Evolutionary conservation across 495 filamentous ascomycete species (phyloP), one percentile per base, ranked within the genome.

Genomic region (Ramalina intermedia): DNA sequence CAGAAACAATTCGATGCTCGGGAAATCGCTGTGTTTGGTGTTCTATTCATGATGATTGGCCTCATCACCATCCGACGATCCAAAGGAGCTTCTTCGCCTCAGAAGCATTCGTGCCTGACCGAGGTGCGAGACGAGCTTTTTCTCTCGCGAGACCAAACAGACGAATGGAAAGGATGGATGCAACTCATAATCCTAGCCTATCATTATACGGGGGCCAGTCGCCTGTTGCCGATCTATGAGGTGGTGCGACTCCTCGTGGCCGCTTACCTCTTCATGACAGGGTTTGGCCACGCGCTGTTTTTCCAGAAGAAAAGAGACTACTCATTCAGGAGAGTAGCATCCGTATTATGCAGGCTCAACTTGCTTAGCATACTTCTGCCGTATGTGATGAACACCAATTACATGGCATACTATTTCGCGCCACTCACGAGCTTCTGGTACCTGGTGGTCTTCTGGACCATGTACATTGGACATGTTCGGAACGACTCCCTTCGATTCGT

Each of bases 161-260:
- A 80, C 53, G 79, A 82, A 56, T 78, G 73, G 69, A 81, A 81
- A 63, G 79, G 79, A 14, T 72, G 75, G 68, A 75, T 81, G 75
- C 78, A 80, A 50, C 61, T 71, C 43, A 51, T 73, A 20, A 69
- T 82, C 17, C 62, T 81, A 21, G 63, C 76, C 26, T 80, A 78
- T 55, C 70, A 78, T 50, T 81, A 73, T 51, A 72, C 73, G 38
- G 65, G 69, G 24, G 74, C 68, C 21, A 76, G 74, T 8, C 66
- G 63, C 41, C 50, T 62, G 3, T 55, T 77, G 1, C 65, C 65
- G 58, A 67, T 79, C 37, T 80, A 80, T 53, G 54, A 74, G 53
- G 55, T 74, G 26, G 59, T 76, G 24, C 69, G 75, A 26, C 51
- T 82, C 16, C 59, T 76, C 24, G 65, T 80, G n/a, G 69, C 79